Percentiles rank a stretch among this genome's conserved stretches.
Conservation (phyloP, 805 yeast genomes). For the Suhomyces faveliae region DNA sequence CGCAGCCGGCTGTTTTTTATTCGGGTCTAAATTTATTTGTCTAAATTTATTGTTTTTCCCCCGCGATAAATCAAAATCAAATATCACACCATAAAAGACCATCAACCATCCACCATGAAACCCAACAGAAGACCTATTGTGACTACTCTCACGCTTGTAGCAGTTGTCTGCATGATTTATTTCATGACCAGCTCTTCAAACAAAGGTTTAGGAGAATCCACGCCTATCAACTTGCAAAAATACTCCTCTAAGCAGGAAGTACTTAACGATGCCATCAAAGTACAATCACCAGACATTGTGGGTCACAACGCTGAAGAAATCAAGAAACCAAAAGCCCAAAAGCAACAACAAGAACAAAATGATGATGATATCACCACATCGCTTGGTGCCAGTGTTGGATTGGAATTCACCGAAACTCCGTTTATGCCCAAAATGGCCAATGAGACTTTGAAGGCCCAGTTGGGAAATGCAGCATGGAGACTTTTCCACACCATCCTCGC, state of each 20-base stretch:
- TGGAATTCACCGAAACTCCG: conserved; percentile 26
- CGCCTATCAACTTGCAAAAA: conserved; percentile 22
- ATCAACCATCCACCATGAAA: conserved; percentile 16
- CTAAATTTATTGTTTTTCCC: no score
- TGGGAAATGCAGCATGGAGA: conserved; percentile 91
- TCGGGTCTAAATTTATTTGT: no score
- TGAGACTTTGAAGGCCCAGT: conserved; percentile 73
- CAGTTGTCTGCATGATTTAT: conserved; percentile 26
- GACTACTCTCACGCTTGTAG: conserved; percentile 23
- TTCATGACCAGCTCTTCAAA: conserved; percentile 22
- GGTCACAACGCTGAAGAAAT: background rate
- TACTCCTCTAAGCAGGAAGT: conserved; percentile 5
- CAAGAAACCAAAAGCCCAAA: background rate
- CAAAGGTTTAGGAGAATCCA: conserved; percentile 18
- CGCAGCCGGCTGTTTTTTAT: no score
- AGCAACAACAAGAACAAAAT: background rate
- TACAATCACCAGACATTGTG: background rate
- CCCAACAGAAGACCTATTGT: conserved; percentile 25
- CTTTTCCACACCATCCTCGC: conserved; percentile 89
- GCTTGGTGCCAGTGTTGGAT: background rate
- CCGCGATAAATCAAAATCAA: conserved; percentile 3
- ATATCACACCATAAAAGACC: background rate
- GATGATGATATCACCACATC: background rate
- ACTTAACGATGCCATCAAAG: background rate
- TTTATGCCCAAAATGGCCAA: conserved; percentile 96